Evolutionary conservation across 2,329 filamentous ascomycete genomes (phyloP), one percentile per base, ranked within the genome.

Genomic region (Pseudogymnoascus sp.): DNA sequence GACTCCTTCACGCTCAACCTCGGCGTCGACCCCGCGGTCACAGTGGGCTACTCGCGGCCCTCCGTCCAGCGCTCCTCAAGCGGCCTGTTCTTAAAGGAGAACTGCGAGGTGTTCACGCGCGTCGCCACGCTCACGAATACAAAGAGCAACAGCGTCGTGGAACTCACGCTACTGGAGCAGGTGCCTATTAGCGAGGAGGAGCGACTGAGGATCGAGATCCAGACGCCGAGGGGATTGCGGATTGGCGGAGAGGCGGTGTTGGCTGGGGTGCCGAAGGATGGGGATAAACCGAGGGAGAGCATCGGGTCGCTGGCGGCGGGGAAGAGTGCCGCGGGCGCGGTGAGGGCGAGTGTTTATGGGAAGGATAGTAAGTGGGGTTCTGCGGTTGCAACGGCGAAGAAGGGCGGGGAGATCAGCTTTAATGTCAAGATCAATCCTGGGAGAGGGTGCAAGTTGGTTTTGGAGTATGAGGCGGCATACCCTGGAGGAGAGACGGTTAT

Each of bases 121-220:
- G 72, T 71, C 28, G 68, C 84, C 28, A 79, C 75, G 2, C 69
- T 86, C 9, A 75, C 77, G 25, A 86, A 86, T 69, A 82, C 80
- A 1, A 75, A 74, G 59, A 75, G 77, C 8, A 74, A 74, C 5
- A 61, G 69, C 2, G 64, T 73, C 0, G 75, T 82, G 12, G 76
- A 76, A 1, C 41, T 87, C 2, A 73, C 80, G 1, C 79, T 87
- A 25, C 69, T 84, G 2, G 85, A 88, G 65, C 84, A 87, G 72
- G 75, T 86, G 2, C 85, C 84, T 2, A 75, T 86, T n/a, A 83
- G 79, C 22, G 79, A 86, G 70, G 84, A 87, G 61, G 84, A 86
- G 69, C 75, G 78, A 41, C 73, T 87, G 5, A 75, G 76, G 4
- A 77, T 87, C 7, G 78, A 80, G 1, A 69, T 86, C 33, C 66